Evolutionary conservation across 2,329 filamentous ascomycete genomes (phyloP), one percentile per base, ranked within the genome.

Genomic region (Fusarium sp.): DNA sequence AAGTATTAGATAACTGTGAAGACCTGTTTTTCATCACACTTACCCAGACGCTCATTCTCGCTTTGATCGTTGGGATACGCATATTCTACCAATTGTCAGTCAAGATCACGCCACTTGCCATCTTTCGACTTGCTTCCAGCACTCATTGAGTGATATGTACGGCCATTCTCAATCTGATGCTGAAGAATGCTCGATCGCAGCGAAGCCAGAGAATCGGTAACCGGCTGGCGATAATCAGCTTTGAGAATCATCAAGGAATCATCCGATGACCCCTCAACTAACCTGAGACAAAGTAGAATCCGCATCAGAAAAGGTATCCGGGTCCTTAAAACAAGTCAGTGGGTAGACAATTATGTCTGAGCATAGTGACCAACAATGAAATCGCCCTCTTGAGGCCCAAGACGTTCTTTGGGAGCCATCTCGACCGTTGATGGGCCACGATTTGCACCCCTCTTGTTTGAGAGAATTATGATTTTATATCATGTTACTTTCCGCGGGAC

Each of bases 51-150:
- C 7, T 54, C 50, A 2, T 54, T 54, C 18, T 54, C 50, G 2
- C 50, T 36, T 31, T 54, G 50, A 22, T 54, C 36, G 7, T 54
- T 54, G 7, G 50, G 50, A n/a, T 54, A 54, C 6, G 39, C 50
- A 2, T 54, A 54, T 54, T 54, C 50, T 54, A 17, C 14, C 5
- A 18, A 4, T 17, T 17, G 4, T 54, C 20, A 54, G 4, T 7
- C 4, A 5, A 31, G 0, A 18, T 22, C 27, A 54, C 10, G 9
- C 50, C 35, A 53, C 35, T 6, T 29, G 7, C 5, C 15, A 33
- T 2, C 9, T 5, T 41, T 5, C 0, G 1, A 22, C 31, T 8
- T 41, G 17, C 50, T 54, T 22, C 36, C 50, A 10, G 50, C 36
- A 2, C 50, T 54, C 36, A 54, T 54, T 10, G 50, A 54, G 17